Evolutionary conservation across 2,329 filamentous ascomycete genomes (phyloP), one percentile per base, ranked within the genome.

Genomic region (Phyllosticta citrichinensis): DNA sequence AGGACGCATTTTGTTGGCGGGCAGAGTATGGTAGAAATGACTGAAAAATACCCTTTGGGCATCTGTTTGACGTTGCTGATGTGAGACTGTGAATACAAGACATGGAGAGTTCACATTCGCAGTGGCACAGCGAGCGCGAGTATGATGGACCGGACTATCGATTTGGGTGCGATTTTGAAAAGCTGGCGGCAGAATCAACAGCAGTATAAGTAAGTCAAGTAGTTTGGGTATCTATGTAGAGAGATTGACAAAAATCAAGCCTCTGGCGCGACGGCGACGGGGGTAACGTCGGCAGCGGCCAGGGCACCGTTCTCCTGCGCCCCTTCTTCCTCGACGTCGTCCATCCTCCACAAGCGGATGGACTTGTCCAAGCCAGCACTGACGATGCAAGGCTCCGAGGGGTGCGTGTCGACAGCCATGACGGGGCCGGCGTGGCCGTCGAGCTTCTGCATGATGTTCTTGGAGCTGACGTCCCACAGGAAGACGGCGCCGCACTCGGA

Each of bases 381-480:
- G 5, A 81, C 85, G 52, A 88, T 76, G 20, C 81, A 74, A 47
- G 75, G 76, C 57, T 78, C 77, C 10, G 75, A 76, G 25, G 78
- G 77, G 68, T 82, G 83, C 6, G 85, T 81, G 65, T 86, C 80
- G 11, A 87, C 83, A 0, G 80, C 77, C 40, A 87, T 71, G 5
- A 88, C 81, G 3, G 81, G 78, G 52, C 83, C 84, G 1, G 81
- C 78, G 63, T 85, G 83, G 1, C 79, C 72, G 25, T 80, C 74
- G 10, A 85, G 69, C 20, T 77, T 76, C 78, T 97, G 92, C 20
- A 97, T 77, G 2, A 96, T 77, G 60, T 88, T 85, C 74, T 97
- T 99, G 69, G 80, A 89, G 63, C 83, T 86, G 14, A 97, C 90
- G 68, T 97, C 91, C 94, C 94, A 99, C 59, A 96, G 81, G 17